Evolutionary conservation across 352 stramenopile genomes (phyloP), one percentile per base, ranked within the genome.

Genomic region (Globisporangium carolinianum): DNA sequence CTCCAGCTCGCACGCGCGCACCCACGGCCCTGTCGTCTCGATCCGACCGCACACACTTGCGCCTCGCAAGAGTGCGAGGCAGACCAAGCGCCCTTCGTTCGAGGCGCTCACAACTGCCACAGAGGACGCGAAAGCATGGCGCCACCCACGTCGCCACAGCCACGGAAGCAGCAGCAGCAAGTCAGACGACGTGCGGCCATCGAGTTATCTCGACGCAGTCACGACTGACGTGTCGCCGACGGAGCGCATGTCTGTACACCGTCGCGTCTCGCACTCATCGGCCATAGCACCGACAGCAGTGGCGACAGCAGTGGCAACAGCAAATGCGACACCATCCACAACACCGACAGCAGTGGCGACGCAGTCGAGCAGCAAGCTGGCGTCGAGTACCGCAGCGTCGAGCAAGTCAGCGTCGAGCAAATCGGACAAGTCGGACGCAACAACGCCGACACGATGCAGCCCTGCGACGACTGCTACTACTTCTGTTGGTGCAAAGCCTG

Each of bases 41-140:
- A 55, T 60, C 12, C 58, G 47, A 41, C 52, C 37, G 3, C 58
- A 64, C 35, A 18, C 37, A 39, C 37, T 60, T 14, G 48, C 53
- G 6, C 46, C 52, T 37, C 58, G 46, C 3, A 60, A 55, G 52
- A 49, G 45, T n/a, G 38, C 35, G 17, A 50, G 36, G 36, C 46
- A 52, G 39, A 64, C 10, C 38, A 64, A 59, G 41, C 58, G 52
- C 1, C 10, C n/a, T 14, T 38, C 38, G 43, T 47, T 57, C 15
- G 51, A 58, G 17, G 6, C 57, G 37, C 45, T 24, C 17, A 6
- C 45, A 35, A 35, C 17, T 0, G 17, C 15, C 15, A 35, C 45
- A 35, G 45, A 24, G 45, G 15, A 35, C 14, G 7, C n/a, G 43
- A 55, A 8, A 48, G 55, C 8, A 24, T 4, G 38, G 15, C 37